Conservation (phyloP, 116 monocot genomes). For the Thalassia testudinum region DNA sequence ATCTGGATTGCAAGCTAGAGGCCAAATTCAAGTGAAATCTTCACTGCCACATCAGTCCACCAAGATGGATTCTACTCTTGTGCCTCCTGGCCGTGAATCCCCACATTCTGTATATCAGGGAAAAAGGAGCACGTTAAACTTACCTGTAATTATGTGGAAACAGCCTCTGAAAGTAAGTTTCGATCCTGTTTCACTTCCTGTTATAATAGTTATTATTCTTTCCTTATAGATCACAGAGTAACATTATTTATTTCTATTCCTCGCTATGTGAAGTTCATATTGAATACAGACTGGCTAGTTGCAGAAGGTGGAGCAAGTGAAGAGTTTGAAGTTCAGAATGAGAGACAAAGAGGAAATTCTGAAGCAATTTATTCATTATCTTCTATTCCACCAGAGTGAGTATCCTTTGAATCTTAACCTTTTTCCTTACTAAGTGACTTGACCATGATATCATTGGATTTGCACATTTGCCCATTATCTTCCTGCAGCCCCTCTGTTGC, state of each 20-base stretch:
- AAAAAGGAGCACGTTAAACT: conserved; percentile 28
- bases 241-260: no score
- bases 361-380: conserved; percentile 83
- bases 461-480: background rate
- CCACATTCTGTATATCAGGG: conserved; percentile 1
- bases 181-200: no score
- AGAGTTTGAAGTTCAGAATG: conserved; percentile 37
- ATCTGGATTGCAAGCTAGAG: conserved; percentile 37
- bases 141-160: conserved; percentile 64
- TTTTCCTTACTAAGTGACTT: no score
- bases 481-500: conserved; percentile 51
- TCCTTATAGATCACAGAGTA: no score
- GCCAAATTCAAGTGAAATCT: conserved; percentile 64
- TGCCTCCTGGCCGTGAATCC: conserved; percentile 65
- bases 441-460: background rate
- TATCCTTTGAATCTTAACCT: background rate
- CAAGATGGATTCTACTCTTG: conserved; percentile 22
- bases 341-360: conserved; percentile 38
- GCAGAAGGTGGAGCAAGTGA: conserved; percentile 83
- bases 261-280: conserved; percentile 13
- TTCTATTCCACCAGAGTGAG: conserved; percentile 79
- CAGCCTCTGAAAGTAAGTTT: conserved; percentile 38
- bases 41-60: conserved; percentile 39
- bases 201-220: no score
- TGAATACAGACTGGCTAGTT: conserved; percentile 66